Conservation (phyloP, 371 early-diverging fungal species). For the Smittium mucronatum region DNA sequence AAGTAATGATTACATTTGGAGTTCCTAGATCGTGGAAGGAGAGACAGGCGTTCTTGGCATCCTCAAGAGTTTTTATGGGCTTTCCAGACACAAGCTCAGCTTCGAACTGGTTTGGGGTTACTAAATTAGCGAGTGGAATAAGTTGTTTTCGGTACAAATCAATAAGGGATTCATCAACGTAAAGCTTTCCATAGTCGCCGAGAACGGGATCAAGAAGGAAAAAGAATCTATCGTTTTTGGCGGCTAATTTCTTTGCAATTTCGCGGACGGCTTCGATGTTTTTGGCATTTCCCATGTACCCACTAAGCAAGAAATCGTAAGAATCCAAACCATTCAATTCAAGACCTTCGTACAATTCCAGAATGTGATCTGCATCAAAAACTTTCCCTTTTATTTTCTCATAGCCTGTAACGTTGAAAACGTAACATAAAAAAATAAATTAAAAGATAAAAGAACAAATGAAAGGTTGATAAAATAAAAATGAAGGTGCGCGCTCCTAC, state of each 20-base stretch:
- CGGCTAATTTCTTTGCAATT: constrained; percentile 37
- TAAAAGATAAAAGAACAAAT: no score
- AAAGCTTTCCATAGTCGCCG: constrained; percentile 77
- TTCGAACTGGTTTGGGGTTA: constrained; percentile 90
- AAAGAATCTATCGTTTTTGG: constrained; percentile 34
- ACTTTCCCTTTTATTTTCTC: constrained; percentile 57
- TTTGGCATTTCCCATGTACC: constrained; percentile 68
- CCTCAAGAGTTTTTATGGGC: constrained; percentile 37
- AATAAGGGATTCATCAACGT: constrained; percentile 68
- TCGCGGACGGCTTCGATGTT: constrained; percentile 46
- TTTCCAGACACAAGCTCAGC: constrained; percentile 61
- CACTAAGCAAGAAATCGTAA: constrained; percentile 69
- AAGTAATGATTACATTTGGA: constrained; percentile 63
- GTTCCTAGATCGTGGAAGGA: constrained; percentile 54
- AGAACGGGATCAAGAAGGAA: constrained; percentile 84
- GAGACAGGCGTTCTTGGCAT: constrained; percentile 40
- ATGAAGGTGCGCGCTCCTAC: no score
- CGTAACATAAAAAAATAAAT: constrained; percentile 20
- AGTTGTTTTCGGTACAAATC: constrained; percentile 57
- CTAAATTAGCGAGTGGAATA: constrained; percentile 50
- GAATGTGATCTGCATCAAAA: constrained; percentile 47
- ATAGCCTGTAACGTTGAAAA: no score
- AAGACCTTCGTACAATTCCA: constrained; percentile 54
- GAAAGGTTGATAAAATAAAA: no score
- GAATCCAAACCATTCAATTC: constrained; percentile 54